Base-by-base conservation (phyloP, 129 eudicot species). In the Tanacetum coccineum region DNA sequence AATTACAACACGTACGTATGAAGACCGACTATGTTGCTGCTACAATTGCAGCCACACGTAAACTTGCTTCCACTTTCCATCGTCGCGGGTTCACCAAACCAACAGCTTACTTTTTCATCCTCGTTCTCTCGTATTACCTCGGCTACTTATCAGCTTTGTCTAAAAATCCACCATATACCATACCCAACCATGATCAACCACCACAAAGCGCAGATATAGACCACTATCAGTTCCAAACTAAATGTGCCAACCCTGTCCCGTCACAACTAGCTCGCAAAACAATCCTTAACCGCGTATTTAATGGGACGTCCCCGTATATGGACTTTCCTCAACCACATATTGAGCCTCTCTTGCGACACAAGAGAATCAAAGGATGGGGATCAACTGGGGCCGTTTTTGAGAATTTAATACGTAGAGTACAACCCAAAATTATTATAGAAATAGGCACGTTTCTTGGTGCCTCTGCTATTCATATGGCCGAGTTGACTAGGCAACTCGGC, bases 391-490 rank as follows among this genome's bases (percentile, higher is more conserved):
- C 86, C 28, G 97, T 90, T 9, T 90, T 90, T 69, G 82, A 78
- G 66, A 81, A 84, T 81, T 80, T 90, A 0, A 84, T 90, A 44
- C 66, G 64, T 7, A 70, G 76, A 47, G 82, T 78, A 39, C 52
- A 60, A n/a, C 97, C 95, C 66, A 78, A 67, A 18, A 80, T 67
- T 74, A 86, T 90, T 39, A 80, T 90, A 21, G 97, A 90, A 59
- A 74, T 89, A 0, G 96, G 96, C 48, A 86, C 96, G n/a, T 83
- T 89, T 66, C 70, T 89, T 39, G 96, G 97, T 19, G 95, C 96
- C 66, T 89, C 96, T 0, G 88, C 97, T 0, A 75, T 73, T 5
- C 91, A 90, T 77, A 90, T 90, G 95, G 87, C 87, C 28, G 73
- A 76, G 75, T 67, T 90, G 62, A 73, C 95, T 11, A 74, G 68